A percentile compares a stretch with the other conserved stretches of the same genome.
Evolutionary conservation across 2,329 filamentous ascomycete genomes (phyloP).

Genomic region (Hypoxylon sp.): DNA sequence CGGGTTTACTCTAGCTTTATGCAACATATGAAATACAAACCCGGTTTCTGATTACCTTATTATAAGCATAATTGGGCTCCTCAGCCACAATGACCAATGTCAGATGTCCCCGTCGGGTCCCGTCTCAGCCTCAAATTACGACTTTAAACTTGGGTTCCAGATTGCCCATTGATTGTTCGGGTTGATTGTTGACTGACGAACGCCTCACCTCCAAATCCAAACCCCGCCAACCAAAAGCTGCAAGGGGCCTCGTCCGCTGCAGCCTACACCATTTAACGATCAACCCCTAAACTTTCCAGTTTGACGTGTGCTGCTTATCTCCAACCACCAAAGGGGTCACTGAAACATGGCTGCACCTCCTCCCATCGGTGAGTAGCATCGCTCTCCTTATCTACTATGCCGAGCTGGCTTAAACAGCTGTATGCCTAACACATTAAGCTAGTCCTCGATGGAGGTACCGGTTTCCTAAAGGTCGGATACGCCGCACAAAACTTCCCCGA

Average conservation of each 20-base stretch:
- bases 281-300: slow-evolving; percentile 2
- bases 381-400: slow-evolving; percentile 1
- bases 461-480: slow-evolving; percentile 99
- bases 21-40: neutral
- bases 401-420: slow-evolving; percentile 9
- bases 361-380: slow-evolving; percentile 66
- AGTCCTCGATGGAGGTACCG: slow-evolving; percentile 99
- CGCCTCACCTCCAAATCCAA: slow-evolving; percentile 35
- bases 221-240: slow-evolving; percentile 42
- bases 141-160: slow-evolving; percentile 13
- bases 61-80: slow-evolving; percentile 6
- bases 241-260: slow-evolving; percentile 33
- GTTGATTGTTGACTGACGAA: slow-evolving; percentile 32
- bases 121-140: slow-evolving; percentile 37
- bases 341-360: slow-evolving; percentile 66
- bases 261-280: slow-evolving; percentile 26
- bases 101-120: slow-evolving; percentile 40
- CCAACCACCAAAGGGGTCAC: slow-evolving; percentile 43
- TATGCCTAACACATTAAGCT: slow-evolving; percentile 46
- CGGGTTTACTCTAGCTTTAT: too few relatives aligned
- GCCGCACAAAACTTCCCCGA: slow-evolving; percentile 99
- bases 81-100: slow-evolving; percentile 36
- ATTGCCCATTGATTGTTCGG: slow-evolving; percentile 3
- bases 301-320: slow-evolving; percentile 30
- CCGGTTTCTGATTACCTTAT: neutral